Base-by-base conservation (phyloP, 345 rosid genomes). In the Moricandia arvensis region DNA sequence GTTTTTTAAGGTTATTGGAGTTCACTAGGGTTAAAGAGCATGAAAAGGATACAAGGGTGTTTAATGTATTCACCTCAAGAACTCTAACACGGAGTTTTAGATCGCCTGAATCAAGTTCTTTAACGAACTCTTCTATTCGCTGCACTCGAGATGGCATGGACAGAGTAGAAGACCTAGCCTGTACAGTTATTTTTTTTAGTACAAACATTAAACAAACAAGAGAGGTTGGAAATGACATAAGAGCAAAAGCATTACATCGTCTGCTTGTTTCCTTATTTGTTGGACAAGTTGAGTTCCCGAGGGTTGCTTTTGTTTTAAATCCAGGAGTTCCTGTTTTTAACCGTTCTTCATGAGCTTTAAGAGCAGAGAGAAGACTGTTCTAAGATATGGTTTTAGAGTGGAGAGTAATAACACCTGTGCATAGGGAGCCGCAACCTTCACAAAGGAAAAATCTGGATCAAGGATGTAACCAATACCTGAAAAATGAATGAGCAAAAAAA, bases 31-130 rank as follows among this genome's bases (percentile, higher is more conserved):
- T 35, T 2, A 8, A 47, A 13, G 24, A 68, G 37, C 21, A 21
- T 53, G 31, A 7, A 49, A 31, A 67, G 0, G 24, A 49, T 49
- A 0, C 13, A 0, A 6, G 41, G 49, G 33, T 27, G 45, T 24
- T 68, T 26, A 16, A 55, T 15, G 15, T 15, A 4, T 58, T 65
- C 6, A 91, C 98, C 98, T 95, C 99, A 11, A 91, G 96, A 77
- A 94, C 97, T 37, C 98, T 87, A 61, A 94, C 93, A 59, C 95
- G 84, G 64, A 94, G 97, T 81, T 90, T 94, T 11, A 90, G n/a
- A 76, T 91, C 98, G 49, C 98, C 98, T 0, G 89, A 78, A 76
- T 94, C 98, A 15, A 91, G 96, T 82, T 94, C 89, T 68, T 90
- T 84, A 67, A 91, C 89, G 45, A 94, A 85, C 81, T 91, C 97